Evolutionary conservation across 2,329 filamentous ascomycete species (phyloP).

Genomic region (Alternaria dauci): DNA sequence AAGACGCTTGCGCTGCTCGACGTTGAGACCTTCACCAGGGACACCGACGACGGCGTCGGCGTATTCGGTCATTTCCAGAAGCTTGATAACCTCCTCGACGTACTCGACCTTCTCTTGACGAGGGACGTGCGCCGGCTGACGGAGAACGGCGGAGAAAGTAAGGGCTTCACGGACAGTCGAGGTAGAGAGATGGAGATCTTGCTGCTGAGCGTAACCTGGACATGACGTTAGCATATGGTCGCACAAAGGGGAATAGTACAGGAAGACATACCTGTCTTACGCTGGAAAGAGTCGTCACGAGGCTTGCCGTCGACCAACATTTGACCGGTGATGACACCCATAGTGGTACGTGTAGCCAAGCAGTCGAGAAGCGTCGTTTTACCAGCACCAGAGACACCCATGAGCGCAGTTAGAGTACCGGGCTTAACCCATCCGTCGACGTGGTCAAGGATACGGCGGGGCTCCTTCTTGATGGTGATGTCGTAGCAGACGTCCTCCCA

Average conservation of each 20-base stretch:
- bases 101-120: conserved; percentile 82
- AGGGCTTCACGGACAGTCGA: conserved; percentile 89
- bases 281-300: conserved; percentile 83
- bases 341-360: conserved; percentile 83
- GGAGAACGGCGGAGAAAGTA: conserved; percentile 83
- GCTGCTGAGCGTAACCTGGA: conserved; percentile 80
- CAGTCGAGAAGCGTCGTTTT: conserved; percentile 92
- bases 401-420: conserved; percentile 82
- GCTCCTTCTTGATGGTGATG: conserved; percentile 80
- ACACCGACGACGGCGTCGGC: conserved; percentile 91
- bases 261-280: conserved; percentile 73
- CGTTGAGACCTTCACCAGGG: conserved; percentile 78
- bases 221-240: not conserved
- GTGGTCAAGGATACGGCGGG: conserved; percentile 79
- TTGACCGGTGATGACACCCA: conserved; percentile 87
- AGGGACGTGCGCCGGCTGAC: conserved; percentile 79
- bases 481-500: conserved; percentile 84
- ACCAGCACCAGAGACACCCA: conserved; percentile 92
- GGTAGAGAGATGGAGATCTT: conserved; percentile 86
- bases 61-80: conserved; percentile 89
- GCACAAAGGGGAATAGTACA: not conserved
- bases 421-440: conserved; percentile 95
- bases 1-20: conserved; percentile 75
- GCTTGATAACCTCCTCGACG: conserved; percentile 87
- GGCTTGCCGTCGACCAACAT: conserved; percentile 82